phyloP scores from a whole-genome alignment of 2,329 filamentous ascomycete genomes.

The Aspergillus puulaauensis region DNA sequence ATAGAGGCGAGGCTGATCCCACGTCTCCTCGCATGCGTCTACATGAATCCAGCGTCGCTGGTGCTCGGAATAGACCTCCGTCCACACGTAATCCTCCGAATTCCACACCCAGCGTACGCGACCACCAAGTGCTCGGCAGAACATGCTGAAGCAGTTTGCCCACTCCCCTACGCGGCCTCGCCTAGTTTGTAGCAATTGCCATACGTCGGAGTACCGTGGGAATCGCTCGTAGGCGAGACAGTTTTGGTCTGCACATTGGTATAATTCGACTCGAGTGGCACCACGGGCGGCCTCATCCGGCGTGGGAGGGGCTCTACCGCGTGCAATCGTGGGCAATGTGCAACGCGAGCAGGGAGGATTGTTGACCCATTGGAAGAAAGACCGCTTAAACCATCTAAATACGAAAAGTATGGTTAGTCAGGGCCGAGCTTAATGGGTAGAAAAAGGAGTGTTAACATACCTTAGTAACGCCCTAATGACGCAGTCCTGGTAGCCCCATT shows the following conservation, averaged over 20 bases:
- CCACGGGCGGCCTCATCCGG: conserved; percentile 88
- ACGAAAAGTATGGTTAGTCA: conserved; percentile 12
- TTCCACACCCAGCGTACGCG: conserved; percentile 98
- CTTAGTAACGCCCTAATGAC: conserved; percentile 83
- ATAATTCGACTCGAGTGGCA: conserved; percentile 83
- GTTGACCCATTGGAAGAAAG: conserved; percentile 96
- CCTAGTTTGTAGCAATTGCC: conserved; percentile 82
- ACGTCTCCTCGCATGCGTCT: conserved; percentile 89
- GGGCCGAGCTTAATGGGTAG: neutral
- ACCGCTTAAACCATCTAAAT: conserved; percentile 85
- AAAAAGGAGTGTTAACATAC: conserved; percentile 48
- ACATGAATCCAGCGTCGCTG: conserved; percentile 95
- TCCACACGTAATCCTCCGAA: conserved; percentile 95
- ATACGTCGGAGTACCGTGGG: conserved; percentile 91
- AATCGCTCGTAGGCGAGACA: conserved; percentile 86
- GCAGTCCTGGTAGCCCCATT: conserved; percentile 98
- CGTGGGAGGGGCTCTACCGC: conserved; percentile 79
- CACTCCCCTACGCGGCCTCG: conserved; percentile 90
- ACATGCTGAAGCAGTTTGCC: conserved; percentile 98
- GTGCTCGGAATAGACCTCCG: conserved; percentile 93
- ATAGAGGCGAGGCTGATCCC: conserved; percentile 92
- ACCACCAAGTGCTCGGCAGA: conserved; percentile 87
- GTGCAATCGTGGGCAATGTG: conserved; percentile 75
- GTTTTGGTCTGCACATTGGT: conserved; percentile 73
- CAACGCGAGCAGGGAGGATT: conserved; percentile 86